A percentile compares a stretch with the other conserved stretches of the same genome.
Evolutionary conservation across 176 grass and related monocot species (phyloP).

Genomic region (Oryza australiensis): DNA sequence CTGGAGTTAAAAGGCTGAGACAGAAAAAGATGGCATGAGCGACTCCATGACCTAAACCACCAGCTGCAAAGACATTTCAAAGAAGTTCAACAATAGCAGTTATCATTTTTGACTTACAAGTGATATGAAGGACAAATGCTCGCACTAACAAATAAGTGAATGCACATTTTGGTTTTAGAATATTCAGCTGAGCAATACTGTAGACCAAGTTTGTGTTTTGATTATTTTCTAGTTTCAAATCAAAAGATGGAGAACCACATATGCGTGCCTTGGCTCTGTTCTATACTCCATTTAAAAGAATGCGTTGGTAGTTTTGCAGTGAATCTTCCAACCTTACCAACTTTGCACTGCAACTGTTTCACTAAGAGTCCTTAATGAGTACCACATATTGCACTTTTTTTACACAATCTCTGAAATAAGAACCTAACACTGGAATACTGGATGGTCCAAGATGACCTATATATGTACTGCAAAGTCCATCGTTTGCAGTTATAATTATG

Average conservation of each 20-base stretch:
- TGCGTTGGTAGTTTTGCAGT: no score
- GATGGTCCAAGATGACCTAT: not conserved
- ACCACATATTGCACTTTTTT: not conserved
- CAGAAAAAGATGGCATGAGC: slow-evolving; percentile 95
- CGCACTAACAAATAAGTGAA: not conserved
- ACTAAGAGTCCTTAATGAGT: not conserved
- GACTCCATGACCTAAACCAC: slow-evolving; percentile 94
- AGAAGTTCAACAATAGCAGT: slow-evolving; percentile 15
- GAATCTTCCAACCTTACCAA: no score
- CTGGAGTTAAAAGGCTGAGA: slow-evolving; percentile 86
- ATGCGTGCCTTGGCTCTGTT: not conserved
- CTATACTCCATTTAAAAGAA: no score
- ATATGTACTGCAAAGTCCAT: not conserved
- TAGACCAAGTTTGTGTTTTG: not conserved
- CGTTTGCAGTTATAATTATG: not conserved
- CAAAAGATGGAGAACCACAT: slow-evolving; percentile 6
- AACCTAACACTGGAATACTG: not conserved
- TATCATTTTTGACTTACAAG: slow-evolving; percentile 20
- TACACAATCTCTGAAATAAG: not conserved
- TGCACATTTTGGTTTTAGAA: slow-evolving; percentile 7
- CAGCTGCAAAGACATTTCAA: slow-evolving; percentile 65
- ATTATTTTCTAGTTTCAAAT: not conserved
- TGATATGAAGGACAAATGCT: slow-evolving; percentile 3
- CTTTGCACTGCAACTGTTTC: no score
- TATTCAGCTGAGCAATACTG: not conserved